Evolutionary conservation across 306 rosid species (phyloP).

Genomic region (Corylus heterophylla): DNA sequence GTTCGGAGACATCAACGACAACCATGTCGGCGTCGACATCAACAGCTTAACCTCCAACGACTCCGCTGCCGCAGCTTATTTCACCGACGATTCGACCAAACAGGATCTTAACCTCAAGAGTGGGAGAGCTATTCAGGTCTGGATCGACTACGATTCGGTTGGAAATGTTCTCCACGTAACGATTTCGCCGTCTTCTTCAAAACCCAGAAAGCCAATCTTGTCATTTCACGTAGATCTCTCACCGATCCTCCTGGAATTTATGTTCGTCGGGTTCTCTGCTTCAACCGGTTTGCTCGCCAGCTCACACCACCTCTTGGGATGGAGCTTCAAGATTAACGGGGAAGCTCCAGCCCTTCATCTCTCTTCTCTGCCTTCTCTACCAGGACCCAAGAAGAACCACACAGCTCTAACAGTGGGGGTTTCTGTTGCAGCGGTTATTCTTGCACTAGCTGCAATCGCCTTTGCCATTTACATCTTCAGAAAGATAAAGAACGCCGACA

Average conservation of each 20-base stretch:
- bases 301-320: slow-evolving; percentile 82
- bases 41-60: slow-evolving; percentile 58
- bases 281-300: slow-evolving; percentile 90
- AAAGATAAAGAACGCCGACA: slow-evolving; percentile 62
- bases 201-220: slow-evolving; percentile 58
- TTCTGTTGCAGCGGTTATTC: slow-evolving; percentile 31
- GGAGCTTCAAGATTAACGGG: slow-evolving; percentile 80
- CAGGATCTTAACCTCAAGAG: slow-evolving; percentile 49
- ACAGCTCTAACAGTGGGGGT: slow-evolving; percentile 39
- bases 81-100: slow-evolving; percentile 29
- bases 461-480: slow-evolving; percentile 43
- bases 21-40: slow-evolving; percentile 75
- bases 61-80: slow-evolving; percentile 50
- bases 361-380: slow-evolving; percentile 60
- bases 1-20: slow-evolving; percentile 77
- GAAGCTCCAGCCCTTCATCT: slow-evolving; percentile 55
- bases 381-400: slow-evolving; percentile 57
- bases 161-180: slow-evolving; percentile 41
- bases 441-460: slow-evolving; percentile 27
- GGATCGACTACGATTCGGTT: slow-evolving; percentile 76
- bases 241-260: slow-evolving; percentile 43
- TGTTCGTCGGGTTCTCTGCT: slow-evolving; percentile 90
- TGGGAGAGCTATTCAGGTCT: slow-evolving; percentile 58
- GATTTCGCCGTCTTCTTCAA: slow-evolving; percentile 56
- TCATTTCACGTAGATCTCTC: slow-evolving; percentile 60